Evolutionary conservation across 768 basidiomycete genomes (phyloP).

Genomic region (Trametes coccinea): DNA sequence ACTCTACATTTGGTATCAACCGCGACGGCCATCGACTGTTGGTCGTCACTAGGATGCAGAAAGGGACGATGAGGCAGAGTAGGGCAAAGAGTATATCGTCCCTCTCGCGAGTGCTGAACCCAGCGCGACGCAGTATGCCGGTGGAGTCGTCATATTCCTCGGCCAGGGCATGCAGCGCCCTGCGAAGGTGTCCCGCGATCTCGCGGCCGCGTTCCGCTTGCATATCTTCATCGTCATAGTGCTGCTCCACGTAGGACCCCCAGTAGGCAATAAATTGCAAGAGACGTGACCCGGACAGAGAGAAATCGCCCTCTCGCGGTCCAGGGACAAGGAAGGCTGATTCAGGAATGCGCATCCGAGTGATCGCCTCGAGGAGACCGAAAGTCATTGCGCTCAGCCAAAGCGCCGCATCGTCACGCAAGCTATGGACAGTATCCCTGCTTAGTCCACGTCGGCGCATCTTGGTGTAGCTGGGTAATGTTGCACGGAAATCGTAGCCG

Average conservation of each 20-base stretch:
- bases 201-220: background rate
- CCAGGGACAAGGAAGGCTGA: background rate
- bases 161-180: background rate
- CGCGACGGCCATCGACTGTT: background rate
- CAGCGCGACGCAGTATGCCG: background rate
- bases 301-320: background rate
- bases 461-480: background rate
- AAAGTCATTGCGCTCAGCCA: constrained; percentile 16
- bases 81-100: background rate
- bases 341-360: constrained; percentile 3
- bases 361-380: constrained; percentile 5
- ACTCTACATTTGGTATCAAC: background rate
- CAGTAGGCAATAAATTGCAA: background rate
- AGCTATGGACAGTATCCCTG: background rate
- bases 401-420: constrained; percentile 6
- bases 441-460: background rate
- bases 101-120: background rate
- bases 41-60: background rate
- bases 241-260: background rate
- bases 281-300: background rate
- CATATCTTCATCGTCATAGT: background rate
- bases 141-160: background rate
- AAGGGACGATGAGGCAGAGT: background rate
- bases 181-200: background rate
- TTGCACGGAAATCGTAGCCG: background rate